These are phyloP conservation scores for Alternaria sp. DNA, from an alignment of 2,329 filamentous ascomycete species.

Conservation along the genomic window DNA sequence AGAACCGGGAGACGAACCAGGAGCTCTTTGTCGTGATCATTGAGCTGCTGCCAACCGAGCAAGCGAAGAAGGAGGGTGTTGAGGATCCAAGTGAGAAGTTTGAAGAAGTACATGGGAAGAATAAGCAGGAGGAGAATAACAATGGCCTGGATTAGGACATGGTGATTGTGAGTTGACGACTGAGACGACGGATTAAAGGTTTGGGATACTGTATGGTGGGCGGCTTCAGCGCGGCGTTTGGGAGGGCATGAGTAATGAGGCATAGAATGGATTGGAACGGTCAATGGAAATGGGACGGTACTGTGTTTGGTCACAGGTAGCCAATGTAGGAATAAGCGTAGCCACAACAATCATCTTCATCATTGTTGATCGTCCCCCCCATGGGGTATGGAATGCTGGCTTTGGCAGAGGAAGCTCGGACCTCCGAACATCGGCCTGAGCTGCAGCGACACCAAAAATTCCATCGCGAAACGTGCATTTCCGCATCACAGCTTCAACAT, in stretches of 20 bases:
- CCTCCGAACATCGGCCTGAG: conserved; percentile 26
- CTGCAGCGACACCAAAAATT: conserved; percentile 30
- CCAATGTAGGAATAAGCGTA: background rate
- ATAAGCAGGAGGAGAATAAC: conserved; percentile 27
- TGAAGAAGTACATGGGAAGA: conserved; percentile 31
- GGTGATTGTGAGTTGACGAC: too few relatives aligned
- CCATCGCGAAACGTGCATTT: conserved; percentile 1
- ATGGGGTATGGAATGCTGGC: background rate
- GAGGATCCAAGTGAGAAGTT: conserved; percentile 38
- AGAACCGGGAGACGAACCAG: conserved; percentile 76
- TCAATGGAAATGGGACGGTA: background rate
- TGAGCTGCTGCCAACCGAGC: conserved; percentile 74
- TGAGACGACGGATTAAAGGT: background rate
- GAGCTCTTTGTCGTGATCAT: conserved; percentile 85
- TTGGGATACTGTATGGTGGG: background rate
- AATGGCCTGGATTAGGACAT: conserved; percentile 30
- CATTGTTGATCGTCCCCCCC: background rate
- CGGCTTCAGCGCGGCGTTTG: conserved; percentile 17
- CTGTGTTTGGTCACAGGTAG: background rate
- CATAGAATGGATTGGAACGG: background rate
- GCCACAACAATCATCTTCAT: background rate
- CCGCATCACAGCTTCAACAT: conserved; percentile 32
- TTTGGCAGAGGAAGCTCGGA: conserved; percentile 15
- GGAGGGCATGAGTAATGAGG: background rate
- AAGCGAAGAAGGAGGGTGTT: conserved; percentile 50